phyloP scores from a whole-genome alignment of 2,329 filamentous ascomycete genomes.

The Colletotrichum lentis region DNA sequence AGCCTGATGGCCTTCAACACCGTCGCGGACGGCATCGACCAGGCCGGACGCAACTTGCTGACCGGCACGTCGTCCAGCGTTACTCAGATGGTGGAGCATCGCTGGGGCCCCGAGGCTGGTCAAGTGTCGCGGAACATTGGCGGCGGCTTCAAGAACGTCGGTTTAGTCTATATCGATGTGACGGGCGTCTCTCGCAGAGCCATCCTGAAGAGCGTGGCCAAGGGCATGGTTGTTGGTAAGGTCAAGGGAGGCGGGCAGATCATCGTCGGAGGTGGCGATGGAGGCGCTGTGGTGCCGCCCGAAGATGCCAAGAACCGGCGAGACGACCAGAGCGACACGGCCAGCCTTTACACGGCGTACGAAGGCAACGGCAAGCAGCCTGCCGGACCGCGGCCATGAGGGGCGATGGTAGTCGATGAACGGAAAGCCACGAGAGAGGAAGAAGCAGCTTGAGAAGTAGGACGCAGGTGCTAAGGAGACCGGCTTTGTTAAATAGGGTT shows the following conservation, averaged over 20 bases:
- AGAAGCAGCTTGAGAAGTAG: not conserved
- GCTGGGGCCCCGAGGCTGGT: conserved; percentile 86
- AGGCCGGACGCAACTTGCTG: conserved; percentile 81
- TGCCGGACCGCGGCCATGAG: conserved; percentile 29
- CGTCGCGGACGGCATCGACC: conserved; percentile 90
- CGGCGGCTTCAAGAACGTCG: conserved; percentile 93
- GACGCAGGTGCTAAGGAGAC: not conserved
- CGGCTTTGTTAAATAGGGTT: not conserved
- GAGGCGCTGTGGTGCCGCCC: conserved; percentile 41
- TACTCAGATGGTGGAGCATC: conserved; percentile 85
- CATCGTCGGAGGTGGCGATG: conserved; percentile 73
- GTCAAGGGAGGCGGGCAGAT: conserved; percentile 78
- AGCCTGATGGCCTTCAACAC: conserved; percentile 96
- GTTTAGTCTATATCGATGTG: conserved; percentile 95
- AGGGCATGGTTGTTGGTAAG: conserved; percentile 91
- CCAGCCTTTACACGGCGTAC: conserved; percentile 43
- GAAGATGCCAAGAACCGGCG: conserved; percentile 40
- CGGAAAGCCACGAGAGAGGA: not conserved
- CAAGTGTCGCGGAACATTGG: conserved; percentile 78
- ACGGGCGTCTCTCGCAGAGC: conserved; percentile 89
- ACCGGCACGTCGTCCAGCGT: conserved; percentile 79
- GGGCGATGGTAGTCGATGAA: not conserved
- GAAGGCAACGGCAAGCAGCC: conserved; percentile 48
- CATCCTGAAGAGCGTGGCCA: conserved; percentile 92
- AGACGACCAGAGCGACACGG: conserved; percentile 40